phyloP scores from a whole-genome alignment of 495 filamentous ascomycete species.

The Penicillium turbatum region DNA sequence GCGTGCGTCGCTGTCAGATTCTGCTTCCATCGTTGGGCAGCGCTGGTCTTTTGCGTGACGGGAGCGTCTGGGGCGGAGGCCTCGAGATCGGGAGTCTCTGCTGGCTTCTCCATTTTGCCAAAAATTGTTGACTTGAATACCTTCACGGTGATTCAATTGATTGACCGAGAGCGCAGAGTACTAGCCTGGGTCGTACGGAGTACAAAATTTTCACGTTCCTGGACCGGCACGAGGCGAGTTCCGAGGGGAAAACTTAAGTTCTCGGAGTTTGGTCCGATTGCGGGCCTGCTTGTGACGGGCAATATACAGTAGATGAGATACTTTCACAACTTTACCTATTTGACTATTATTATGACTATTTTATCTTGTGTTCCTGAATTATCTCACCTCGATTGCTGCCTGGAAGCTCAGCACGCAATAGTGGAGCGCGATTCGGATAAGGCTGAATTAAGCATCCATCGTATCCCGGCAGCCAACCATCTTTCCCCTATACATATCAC shows the following conservation, averaged over 20 bases:
- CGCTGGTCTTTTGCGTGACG: conserved; percentile 11
- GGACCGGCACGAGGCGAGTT: conserved; percentile 3
- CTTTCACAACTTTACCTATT: too few species aligned
- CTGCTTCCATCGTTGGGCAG: conserved; percentile 31
- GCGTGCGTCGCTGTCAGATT: conserved; percentile 41
- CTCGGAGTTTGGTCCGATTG: neutral
- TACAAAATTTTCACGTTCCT: conserved; percentile 5
- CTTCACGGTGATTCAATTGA: neutral
- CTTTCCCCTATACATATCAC: too few species aligned
- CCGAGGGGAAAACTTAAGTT: conserved; percentile 3
- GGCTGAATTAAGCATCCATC: conserved; percentile 12
- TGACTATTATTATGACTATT: too few species aligned
- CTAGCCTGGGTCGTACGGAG: neutral
- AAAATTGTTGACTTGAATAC: neutral
- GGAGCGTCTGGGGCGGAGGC: conserved; percentile 13
- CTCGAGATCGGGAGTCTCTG: conserved; percentile 22
- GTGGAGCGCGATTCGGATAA: conserved; percentile 1
- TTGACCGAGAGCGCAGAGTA: neutral
- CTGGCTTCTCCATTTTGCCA: conserved; percentile 21
- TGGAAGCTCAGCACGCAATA: conserved; percentile 2
- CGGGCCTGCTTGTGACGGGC: neutral
- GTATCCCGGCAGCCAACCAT: neutral
- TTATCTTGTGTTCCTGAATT: too few species aligned
- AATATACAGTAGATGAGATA: neutral
- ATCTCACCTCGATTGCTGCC: too few species aligned